A percentile compares a stretch with the other conserved stretches of the same genome.
These are phyloP conservation scores for Populus pruinosa DNA, from an alignment of 345 rosid genomes.

Conservation along the genomic window DNA sequence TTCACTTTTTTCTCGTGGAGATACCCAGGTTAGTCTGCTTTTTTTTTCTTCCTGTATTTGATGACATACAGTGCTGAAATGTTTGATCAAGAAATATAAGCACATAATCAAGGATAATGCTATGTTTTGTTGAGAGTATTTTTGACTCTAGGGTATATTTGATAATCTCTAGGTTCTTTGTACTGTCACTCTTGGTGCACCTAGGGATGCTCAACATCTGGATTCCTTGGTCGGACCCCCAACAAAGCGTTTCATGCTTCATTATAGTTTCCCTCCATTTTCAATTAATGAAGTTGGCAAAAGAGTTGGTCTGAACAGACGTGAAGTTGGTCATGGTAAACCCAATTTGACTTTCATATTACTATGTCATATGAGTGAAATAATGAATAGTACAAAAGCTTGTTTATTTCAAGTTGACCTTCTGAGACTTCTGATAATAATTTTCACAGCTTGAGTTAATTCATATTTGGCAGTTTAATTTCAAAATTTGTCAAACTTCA, in stretches of 20 bases:
- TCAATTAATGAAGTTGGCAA: slow-evolving; percentile 93
- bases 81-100: neutral
- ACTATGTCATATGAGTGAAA: neutral
- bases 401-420: too few species aligned
- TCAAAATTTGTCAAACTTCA: too few species aligned
- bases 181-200: slow-evolving; percentile 90
- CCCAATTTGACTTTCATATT: slow-evolving; percentile 10
- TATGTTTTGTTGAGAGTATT: neutral
- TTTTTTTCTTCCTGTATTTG: neutral
- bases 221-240: slow-evolving; percentile 86
- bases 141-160: slow-evolving; percentile 4
- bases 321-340: slow-evolving; percentile 98
- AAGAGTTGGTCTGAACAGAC: slow-evolving; percentile 87
- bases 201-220: slow-evolving; percentile 81
- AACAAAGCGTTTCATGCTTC: slow-evolving; percentile 95
- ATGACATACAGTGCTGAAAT: neutral
- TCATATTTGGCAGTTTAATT: too few species aligned
- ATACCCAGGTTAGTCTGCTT: slow-evolving; percentile 67
- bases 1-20: slow-evolving; percentile 88
- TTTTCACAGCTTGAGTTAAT: too few species aligned
- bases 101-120: neutral
- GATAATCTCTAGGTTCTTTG: slow-evolving; percentile 70
- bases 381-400: neutral
- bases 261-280: slow-evolving; percentile 94
- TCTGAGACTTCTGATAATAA: too few species aligned